Evolutionary conservation across 2,329 filamentous ascomycete species (phyloP), one percentile per base, ranked within the genome.

Genomic region (Samsoniella hepiali): DNA sequence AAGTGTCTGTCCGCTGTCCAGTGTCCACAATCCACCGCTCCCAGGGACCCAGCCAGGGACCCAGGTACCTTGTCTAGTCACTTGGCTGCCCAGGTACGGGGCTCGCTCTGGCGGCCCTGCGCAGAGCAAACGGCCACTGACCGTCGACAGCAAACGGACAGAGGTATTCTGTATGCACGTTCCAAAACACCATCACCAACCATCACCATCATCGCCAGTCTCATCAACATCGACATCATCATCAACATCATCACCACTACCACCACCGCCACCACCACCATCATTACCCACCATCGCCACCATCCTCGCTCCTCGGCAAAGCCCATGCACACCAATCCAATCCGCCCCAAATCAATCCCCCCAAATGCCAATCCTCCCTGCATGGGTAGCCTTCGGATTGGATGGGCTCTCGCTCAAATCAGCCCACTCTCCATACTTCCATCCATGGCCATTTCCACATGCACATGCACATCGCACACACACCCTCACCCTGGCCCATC

Each of bases 381-480:
- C 59, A 62, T 56, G 59, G 59, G 42, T 55, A 34, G 32, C 17
- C 31, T 53, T 53, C 50, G 32, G 42, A 61, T 61, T 53, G 58
- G 49, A 61, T 53, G 47, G 38, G 38, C 58, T 49, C 44, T 44
- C 38, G 22, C 29, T 51, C 36, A 62, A 63, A 57, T 63, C 60
- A 63, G 60, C 60, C 60, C 60, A 63, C 60, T 63, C 42, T 51
- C 60, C 60, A 62, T 62, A 56, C 51, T n/a, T 62, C 17, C 50
- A 44, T 54, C 42, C 31, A 29, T 10, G 29, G 36, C 36, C 34
- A 34, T 45, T 44, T 57, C 45, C 50, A 56, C 59, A 45, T 58
- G 55, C 55, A 58, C 55, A 62, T 54, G 58, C 49, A 22, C 59
- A 62, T 62, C 59, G 49, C 40, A 31, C 50, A 40, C 51, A 55